Percentiles rank a stretch among this genome's conserved stretches.
Conservation (phyloP, 495 filamentous ascomycete genomes). For the Talaromyces proteolyticus region DNA sequence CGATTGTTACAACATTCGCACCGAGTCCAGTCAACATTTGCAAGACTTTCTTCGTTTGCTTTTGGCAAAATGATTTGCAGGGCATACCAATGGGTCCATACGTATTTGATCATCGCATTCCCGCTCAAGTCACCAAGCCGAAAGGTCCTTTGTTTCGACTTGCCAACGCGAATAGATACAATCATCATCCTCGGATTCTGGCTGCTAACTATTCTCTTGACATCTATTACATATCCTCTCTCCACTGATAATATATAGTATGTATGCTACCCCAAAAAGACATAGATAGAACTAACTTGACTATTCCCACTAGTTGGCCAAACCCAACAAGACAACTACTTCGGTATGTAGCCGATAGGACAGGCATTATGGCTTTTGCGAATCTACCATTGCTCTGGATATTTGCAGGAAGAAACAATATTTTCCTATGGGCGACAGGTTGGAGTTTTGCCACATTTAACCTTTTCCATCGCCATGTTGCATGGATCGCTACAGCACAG, state of each 20-base stretch:
- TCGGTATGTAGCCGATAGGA: conserved; percentile 44
- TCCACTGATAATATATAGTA: conserved; percentile 35
- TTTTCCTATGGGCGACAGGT: conserved; percentile 48
- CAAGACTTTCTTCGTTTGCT: neutral
- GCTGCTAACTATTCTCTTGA: conserved; percentile 31
- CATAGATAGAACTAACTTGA: too few relatives aligned
- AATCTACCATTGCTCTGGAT: conserved; percentile 47
- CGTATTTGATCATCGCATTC: conserved; percentile 27
- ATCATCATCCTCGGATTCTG: conserved; percentile 34
- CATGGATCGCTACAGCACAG: conserved; percentile 46
- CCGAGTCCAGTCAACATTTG: neutral
- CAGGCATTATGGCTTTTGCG: conserved; percentile 44
- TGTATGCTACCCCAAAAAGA: conserved; percentile 3
- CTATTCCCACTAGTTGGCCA: conserved; percentile 22
- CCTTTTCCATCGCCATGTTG: conserved; percentile 51
- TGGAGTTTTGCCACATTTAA: conserved; percentile 51
- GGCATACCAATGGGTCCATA: conserved; percentile 21
- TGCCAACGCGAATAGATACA: conserved; percentile 34
- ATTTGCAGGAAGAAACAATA: conserved; percentile 49
- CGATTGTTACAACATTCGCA: conserved; percentile 12
- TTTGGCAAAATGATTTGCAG: conserved; percentile 1
- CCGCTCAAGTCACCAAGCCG: conserved; percentile 22
- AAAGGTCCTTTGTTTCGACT: conserved; percentile 26
- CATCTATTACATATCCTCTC: conserved; percentile 26
- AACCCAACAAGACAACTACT: conserved; percentile 23